phyloP scores from a whole-genome alignment of 2,329 filamentous ascomycete species.

The Myotisia sp. region DNA sequence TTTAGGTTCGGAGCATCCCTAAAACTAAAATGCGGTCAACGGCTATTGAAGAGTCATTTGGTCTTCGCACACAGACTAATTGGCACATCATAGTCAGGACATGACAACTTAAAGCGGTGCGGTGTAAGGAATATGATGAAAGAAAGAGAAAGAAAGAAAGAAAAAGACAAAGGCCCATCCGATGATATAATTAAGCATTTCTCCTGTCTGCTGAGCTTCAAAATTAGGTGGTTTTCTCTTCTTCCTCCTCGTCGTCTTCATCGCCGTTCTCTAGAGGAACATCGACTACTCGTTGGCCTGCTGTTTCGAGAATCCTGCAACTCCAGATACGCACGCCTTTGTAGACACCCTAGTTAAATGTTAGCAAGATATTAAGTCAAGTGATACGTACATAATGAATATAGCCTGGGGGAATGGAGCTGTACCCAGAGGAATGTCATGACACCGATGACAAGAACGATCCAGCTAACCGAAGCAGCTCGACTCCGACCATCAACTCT shows the following conservation, averaged over 20 bases:
- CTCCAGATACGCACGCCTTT: constrained; percentile 64
- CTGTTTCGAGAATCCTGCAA: constrained; percentile 56
- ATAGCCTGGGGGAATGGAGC: constrained; percentile 13
- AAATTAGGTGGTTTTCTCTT: not conserved
- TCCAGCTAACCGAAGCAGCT: constrained; percentile 62
- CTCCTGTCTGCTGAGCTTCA: constrained; percentile 8
- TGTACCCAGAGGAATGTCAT: constrained; percentile 63
- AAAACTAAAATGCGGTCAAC: constrained; percentile 10
- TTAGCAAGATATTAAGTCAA: constrained; percentile 10
- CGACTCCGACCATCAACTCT: constrained; percentile 57
- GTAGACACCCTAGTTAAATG: constrained; percentile 52
- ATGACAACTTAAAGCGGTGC: constrained; percentile 98
- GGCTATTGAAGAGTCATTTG: constrained; percentile 27
- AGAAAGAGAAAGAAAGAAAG: constrained; percentile 4
- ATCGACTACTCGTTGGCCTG: constrained; percentile 69
- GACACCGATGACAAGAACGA: constrained; percentile 66
- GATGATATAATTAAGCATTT: constrained; percentile 12
- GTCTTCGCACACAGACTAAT: constrained; percentile 97
- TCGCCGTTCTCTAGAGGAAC: constrained; percentile 44
- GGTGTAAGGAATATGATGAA: constrained; percentile 19
- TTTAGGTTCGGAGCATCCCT: not conserved
- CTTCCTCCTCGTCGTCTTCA: constrained; percentile 41
- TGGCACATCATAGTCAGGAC: constrained; percentile 68
- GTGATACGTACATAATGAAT: constrained; percentile 1
- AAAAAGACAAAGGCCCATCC: not conserved